Conservation (phyloP, 345 rosid genomes). For the Syzygium aromaticum region DNA sequence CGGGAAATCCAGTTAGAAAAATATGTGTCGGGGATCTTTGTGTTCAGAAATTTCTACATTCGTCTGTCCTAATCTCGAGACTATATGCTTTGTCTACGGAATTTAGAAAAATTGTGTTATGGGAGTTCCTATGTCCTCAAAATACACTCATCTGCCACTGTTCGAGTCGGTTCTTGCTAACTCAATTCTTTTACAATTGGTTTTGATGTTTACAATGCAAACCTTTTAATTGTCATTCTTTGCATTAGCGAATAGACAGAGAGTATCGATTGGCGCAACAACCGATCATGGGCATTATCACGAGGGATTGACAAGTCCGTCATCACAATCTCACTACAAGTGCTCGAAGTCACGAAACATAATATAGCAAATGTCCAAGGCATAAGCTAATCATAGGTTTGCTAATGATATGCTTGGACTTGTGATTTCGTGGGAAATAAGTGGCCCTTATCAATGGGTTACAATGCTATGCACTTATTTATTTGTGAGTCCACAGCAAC, state of each 20-base stretch:
- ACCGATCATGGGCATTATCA: not conserved
- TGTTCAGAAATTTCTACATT: not conserved
- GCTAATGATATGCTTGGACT: not conserved
- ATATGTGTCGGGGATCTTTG: not conserved
- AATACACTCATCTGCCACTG: too few relatives aligned
- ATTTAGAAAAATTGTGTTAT: not conserved
- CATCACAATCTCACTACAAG: not conserved
- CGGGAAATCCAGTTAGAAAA: not conserved
- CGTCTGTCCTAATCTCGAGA: too few relatives aligned
- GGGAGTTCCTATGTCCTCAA: not conserved
- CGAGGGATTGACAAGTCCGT: not conserved
- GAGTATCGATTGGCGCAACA: rapidly evolving
- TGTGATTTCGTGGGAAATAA: not conserved
- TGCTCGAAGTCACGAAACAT: rapidly evolving
- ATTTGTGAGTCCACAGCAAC: rapidly evolving
- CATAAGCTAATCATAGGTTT: not conserved
- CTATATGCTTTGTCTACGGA: not conserved
- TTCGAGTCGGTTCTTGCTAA: too few relatives aligned
- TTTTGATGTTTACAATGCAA: not conserved
- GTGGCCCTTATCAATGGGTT: not conserved
- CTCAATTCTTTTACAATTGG: not conserved
- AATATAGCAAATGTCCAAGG: not conserved
- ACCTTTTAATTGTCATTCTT: not conserved
- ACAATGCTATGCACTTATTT: not conserved
- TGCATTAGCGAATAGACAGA: not conserved